Conservation (phyloP, 164 flowering plant genomes). For the Stephania cephalantha region DNA sequence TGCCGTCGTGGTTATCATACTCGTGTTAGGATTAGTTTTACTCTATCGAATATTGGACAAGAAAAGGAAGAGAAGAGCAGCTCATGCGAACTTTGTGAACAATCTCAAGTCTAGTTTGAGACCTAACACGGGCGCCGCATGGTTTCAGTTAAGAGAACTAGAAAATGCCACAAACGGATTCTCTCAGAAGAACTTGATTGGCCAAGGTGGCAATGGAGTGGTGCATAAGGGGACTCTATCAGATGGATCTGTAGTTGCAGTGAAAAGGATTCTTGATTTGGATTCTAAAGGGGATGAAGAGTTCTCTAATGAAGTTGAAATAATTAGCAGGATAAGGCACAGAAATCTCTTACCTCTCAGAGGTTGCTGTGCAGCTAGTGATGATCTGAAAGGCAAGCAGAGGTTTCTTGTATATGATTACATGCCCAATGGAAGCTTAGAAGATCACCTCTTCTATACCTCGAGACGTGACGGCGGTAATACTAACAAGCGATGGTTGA, state of each 20-base stretch:
- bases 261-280: slow-evolving; percentile 13
- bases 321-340: slow-evolving; percentile 25
- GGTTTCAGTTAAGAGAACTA: slow-evolving; percentile 5
- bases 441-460: slow-evolving; percentile 17
- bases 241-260: slow-evolving; percentile 9
- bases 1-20: too few relatives aligned
- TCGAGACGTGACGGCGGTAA: too few relatives aligned
- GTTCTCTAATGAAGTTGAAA: background rate
- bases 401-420: slow-evolving; percentile 18
- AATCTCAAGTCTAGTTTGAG: too few relatives aligned
- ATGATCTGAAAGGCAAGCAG: slow-evolving; percentile 6
- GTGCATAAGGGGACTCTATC: slow-evolving; percentile 12
- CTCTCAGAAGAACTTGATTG: slow-evolving; percentile 11
- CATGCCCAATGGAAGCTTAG: slow-evolving; percentile 25
- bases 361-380: slow-evolving; percentile 23
- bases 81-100: too few relatives aligned
- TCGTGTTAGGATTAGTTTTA: too few relatives aligned
- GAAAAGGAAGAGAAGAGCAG: too few relatives aligned
- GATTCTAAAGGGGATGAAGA: slow-evolving; percentile 20
- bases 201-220: slow-evolving; percentile 14
- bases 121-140: too few relatives aligned
- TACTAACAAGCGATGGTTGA: background rate
- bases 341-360: slow-evolving; percentile 24
- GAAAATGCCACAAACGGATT: slow-evolving; percentile 11
- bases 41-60: too few relatives aligned